These are phyloP conservation scores for Xylaria sp. DNA, from an alignment of 2,329 filamentous ascomycete species.

Conservation along the genomic window DNA sequence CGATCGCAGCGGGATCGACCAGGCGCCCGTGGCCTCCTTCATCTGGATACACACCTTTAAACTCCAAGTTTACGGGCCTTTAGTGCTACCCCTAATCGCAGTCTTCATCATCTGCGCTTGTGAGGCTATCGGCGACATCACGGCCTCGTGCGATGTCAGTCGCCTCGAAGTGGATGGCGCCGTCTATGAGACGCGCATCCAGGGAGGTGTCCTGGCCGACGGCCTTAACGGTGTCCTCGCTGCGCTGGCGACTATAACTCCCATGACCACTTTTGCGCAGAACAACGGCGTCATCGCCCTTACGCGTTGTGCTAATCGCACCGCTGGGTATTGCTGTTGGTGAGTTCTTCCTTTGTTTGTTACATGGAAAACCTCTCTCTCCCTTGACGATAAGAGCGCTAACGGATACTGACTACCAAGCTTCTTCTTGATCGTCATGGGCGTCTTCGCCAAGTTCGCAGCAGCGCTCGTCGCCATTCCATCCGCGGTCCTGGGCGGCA, in stretches of 20 bases:
- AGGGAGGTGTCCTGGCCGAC: constrained; percentile 82
- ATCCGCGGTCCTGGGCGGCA: constrained; percentile 70
- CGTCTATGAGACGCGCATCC: constrained; percentile 79
- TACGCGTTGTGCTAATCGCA: constrained; percentile 82
- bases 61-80: constrained; percentile 75
- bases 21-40: constrained; percentile 77
- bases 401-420: constrained; percentile 43
- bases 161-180: constrained; percentile 77
- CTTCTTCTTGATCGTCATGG: constrained; percentile 82
- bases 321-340: constrained; percentile 81
- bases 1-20: constrained; percentile 74
- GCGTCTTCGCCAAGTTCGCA: constrained; percentile 84
- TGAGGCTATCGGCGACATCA: constrained; percentile 83
- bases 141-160: constrained; percentile 83
- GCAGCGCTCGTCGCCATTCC: constrained; percentile 83
- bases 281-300: constrained; percentile 88
- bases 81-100: constrained; percentile 76
- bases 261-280: constrained; percentile 83
- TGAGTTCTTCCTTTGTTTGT: constrained; percentile 34
- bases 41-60: constrained; percentile 84
- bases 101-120: constrained; percentile 79
- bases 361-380: no score
- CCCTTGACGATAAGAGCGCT: background rate
- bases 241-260: constrained; percentile 80
- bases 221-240: constrained; percentile 80